These are phyloP conservation scores for Phyllosticta capitalensis DNA, from an alignment of 2,329 filamentous ascomycete genomes.

Conservation along the genomic window DNA sequence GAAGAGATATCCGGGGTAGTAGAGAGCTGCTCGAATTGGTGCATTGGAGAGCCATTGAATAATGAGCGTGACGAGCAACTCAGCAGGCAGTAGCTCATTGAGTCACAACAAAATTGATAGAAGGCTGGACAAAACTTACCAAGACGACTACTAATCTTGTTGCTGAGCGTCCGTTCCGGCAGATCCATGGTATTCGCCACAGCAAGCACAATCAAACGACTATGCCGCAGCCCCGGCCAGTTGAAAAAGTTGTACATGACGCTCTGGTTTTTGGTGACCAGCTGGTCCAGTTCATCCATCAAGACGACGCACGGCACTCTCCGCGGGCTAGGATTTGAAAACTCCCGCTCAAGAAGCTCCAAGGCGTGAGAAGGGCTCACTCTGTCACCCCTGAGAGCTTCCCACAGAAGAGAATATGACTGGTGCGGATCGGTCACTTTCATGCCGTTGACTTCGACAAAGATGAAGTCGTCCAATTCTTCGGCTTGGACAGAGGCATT, in stretches of 20 bases:
- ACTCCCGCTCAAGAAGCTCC: slow-evolving; percentile 84
- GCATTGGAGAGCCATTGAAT: not conserved
- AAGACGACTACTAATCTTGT: slow-evolving; percentile 87
- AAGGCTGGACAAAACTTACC: slow-evolving; percentile 24
- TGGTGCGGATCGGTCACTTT: slow-evolving; percentile 98
- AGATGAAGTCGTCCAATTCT: slow-evolving; percentile 96
- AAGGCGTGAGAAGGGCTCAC: slow-evolving; percentile 87
- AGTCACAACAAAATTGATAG: not conserved
- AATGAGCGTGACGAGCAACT: not conserved
- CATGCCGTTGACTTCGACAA: slow-evolving; percentile 99
- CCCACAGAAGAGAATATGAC: slow-evolving; percentile 90
- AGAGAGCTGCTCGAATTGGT: not conserved
- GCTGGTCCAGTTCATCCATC: slow-evolving; percentile 96
- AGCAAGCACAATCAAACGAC: slow-evolving; percentile 85
- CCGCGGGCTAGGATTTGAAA: slow-evolving; percentile 80
- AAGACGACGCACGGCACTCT: slow-evolving; percentile 91
- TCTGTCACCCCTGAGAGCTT: slow-evolving; percentile 85
- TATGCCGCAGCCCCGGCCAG: slow-evolving; percentile 88
- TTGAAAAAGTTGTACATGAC: slow-evolving; percentile 99
- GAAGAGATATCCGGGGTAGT: not conserved
- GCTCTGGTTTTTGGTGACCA: slow-evolving; percentile 97
- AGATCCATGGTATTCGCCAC: slow-evolving; percentile 99
- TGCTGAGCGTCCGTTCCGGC: slow-evolving; percentile 88
- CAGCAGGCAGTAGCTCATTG: not conserved
- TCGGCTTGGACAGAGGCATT: slow-evolving; percentile 82